These are phyloP conservation scores for Fusarium paranaense DNA, from an alignment of 2,329 filamentous ascomycete genomes.

Conservation along the genomic window DNA sequence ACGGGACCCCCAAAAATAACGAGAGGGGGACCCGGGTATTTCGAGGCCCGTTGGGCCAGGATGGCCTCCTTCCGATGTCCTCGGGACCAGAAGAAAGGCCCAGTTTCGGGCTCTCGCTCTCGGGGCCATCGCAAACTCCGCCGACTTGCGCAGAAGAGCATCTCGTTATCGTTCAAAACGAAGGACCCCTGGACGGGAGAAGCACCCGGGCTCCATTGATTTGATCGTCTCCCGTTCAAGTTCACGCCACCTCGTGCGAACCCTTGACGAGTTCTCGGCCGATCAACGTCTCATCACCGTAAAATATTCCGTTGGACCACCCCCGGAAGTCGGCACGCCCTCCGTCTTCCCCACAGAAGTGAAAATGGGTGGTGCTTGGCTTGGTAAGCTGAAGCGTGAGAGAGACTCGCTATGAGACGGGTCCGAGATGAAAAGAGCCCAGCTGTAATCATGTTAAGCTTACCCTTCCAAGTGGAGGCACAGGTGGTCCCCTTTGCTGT, in stretches of 20 bases:
- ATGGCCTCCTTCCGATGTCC: conserved; percentile 4
- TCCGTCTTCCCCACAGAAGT: background rate
- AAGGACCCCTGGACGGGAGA: conserved; percentile 5
- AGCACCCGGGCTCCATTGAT: background rate
- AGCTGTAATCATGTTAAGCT: conserved; percentile 3
- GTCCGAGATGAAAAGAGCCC: background rate
- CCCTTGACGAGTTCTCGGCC: conserved; percentile 26
- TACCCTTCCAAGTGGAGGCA: background rate
- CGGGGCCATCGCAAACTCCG: conserved; percentile 14
- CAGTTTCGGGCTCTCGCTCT: conserved; percentile 23
- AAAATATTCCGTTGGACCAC: conserved; percentile 14
- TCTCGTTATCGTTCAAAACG: conserved; percentile 1
- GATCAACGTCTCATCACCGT: conserved; percentile 10
- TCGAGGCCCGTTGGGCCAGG: background rate
- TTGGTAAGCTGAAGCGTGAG: background rate
- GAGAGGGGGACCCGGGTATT: background rate
- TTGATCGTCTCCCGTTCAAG: background rate
- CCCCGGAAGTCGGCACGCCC: conserved; percentile 10
- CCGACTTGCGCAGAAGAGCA: conserved; percentile 1
- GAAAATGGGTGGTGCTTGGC: background rate
- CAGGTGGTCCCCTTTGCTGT: background rate
- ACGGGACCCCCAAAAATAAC: background rate
- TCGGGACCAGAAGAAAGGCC: conserved; percentile 5
- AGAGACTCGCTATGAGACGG: background rate
- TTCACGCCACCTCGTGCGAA: conserved; percentile 15